Evolutionary conservation across 805 yeast species (phyloP).

Genomic region (Millerago galiae): DNA sequence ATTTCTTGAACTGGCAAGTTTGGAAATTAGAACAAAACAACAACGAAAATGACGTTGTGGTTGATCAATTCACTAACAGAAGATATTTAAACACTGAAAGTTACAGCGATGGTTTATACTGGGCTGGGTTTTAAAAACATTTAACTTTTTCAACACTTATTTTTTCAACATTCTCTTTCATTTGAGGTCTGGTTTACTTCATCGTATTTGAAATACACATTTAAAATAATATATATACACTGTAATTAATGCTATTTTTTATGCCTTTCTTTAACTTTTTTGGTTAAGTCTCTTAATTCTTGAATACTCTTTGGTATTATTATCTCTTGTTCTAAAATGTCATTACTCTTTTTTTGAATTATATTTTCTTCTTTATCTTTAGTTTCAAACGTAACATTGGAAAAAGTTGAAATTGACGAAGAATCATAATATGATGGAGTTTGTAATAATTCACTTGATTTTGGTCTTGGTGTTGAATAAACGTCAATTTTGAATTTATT

Average conservation of each 20-base stretch:
- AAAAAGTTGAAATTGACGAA: conserved; percentile 20
- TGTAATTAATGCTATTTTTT: conserved; percentile 7
- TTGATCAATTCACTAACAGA: conserved; percentile 4
- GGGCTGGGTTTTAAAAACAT: conserved; percentile 24
- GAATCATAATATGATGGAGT: conserved; percentile 23
- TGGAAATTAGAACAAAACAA: conserved; percentile 9
- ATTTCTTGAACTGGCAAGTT: conserved; percentile 18
- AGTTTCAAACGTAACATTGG: conserved; percentile 23
- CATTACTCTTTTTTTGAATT: not conserved
- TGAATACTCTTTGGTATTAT: conserved; percentile 18
- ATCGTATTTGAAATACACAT: not conserved
- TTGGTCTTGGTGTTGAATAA: conserved; percentile 25
- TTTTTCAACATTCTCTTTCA: not conserved
- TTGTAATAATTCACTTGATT: conserved; percentile 23
- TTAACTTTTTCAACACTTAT: not conserved
- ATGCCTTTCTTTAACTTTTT: conserved; percentile 19
- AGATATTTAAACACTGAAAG: conserved; percentile 13
- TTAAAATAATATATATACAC: not conserved
- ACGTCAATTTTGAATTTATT: conserved; percentile 16
- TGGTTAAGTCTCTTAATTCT: conserved; percentile 20
- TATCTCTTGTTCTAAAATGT: not conserved
- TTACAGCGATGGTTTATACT: conserved; percentile 23
- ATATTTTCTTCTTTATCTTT: conserved; percentile 6
- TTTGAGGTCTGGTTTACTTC: not conserved
- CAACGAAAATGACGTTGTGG: not conserved